Base-by-base conservation (phyloP, 2,329 filamentous ascomycete genomes). In the Fusarium napiforme region DNA sequence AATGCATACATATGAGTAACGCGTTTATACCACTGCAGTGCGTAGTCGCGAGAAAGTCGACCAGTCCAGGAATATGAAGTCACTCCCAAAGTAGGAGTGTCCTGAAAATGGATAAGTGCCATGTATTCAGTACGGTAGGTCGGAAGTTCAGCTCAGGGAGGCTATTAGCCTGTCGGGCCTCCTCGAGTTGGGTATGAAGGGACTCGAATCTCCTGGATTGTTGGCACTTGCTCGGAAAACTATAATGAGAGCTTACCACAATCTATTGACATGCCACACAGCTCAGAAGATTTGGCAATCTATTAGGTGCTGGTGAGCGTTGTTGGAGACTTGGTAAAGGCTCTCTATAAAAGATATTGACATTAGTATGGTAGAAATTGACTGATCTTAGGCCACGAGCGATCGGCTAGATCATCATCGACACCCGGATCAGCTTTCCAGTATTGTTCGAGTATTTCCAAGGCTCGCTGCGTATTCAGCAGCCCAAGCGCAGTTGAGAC, bases 361-460 rank as follows among this genome's bases (percentile, higher is more conserved):
- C 11, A n/a, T 68, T 14, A 73, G 40, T 73, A 73, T 10, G 71
- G 71, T 4, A 73, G 8, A 34, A 73, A 73, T 10, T 49, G 58
- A 34, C 58, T 72, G 16, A 74, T 68, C 9, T 37, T 64, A 7
- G 71, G 71, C 36, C 61, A 68, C 9, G 55, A 59, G 19, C 42
- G 60, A 43, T 73, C 53, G n/a, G 71, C 71, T 7, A 73, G 16
- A 5, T 46, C 62, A 15, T 73, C 71, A 5, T 74, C 56, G 28
- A 71, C 11, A 4, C 71, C 71, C 4, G 56, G 36, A 19, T 73
- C 71, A 2, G 47, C 30, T 21, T 36, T 34, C 71, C 71, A 73
- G 19, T 72, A 71, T 2, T 58, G 40, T 26, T 74, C 71, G 7
- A 73, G 36, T 16, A 73, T 67, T 23, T 73, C 71, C 14, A 73